Base-by-base conservation (phyloP, 164 flowering plant genomes). In the Vitis rupestris region DNA sequence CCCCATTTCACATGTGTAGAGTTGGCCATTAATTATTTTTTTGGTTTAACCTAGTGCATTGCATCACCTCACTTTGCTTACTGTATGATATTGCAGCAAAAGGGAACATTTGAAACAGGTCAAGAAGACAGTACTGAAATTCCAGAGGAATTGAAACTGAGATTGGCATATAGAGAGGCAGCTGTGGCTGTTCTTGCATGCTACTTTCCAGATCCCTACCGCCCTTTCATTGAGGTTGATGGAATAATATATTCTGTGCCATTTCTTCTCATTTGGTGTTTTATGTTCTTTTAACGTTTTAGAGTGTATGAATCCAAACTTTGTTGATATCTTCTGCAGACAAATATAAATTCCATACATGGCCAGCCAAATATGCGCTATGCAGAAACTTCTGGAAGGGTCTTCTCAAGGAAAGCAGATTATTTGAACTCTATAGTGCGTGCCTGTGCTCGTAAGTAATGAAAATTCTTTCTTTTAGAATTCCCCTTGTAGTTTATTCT, bases 151-250 rank as follows among this genome's bases (percentile, higher is more conserved):
- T 67, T 95, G 51, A 88, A 82, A 79, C 76, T 95, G 77, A 86
- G 99, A 70, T 75, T 93, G 81, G 99, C 99, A 69, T 93, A 95
- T 66, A 64, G 99, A 74, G 99, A 95, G 78, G 98, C 99, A 68
- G 92, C 98, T 67, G 96, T 91, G 70, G 94, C 99, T 79, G 82
- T 95, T 82, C 97, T 95, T 78, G 94, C 94, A 11, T 95, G 99
- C 75, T 86, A 86, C 78, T 87, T 87, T 71, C 98, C 99, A 50
- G 82, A 90, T 81, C 86, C 89, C 66, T 66, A 87, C 67, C 91
- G 87, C 48, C 91, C 96, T 61, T 84, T 95, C 64, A 82, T 76
- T 56, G 89, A 87, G 89, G 98, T 94, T n/a, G 50, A 16, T 56
- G 60, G 50, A 66, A 52, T 19, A 37, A 63, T 15, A 31, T 30